Base-by-base conservation (phyloP, 768 basidiomycete genomes). In the Pleurotus tuoliensis region DNA sequence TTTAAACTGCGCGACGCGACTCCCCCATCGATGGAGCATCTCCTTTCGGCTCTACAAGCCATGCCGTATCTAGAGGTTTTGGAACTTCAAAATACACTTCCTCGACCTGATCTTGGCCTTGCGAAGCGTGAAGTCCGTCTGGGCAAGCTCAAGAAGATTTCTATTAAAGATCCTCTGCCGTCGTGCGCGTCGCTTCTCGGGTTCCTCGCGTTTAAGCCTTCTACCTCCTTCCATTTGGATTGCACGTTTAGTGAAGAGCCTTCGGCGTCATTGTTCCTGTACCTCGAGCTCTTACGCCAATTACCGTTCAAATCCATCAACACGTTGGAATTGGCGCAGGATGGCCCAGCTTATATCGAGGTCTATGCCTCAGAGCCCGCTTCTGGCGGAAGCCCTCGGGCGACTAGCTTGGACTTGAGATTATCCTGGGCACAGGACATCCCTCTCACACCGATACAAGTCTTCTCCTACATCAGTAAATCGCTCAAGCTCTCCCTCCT, bases 11-110 rank as follows among this genome's bases (percentile, higher is more conserved):
- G 69, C 40, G 56, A 71, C 56, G 45, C 61, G 7, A 59, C 64
- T 20, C 69, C 68, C 25, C 73, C 74, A 1, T 63, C 69, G 5
- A 65, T 67, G 27, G 56, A 57, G 5, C 68, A 72, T 46, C 62
- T 80, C 22, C 51, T 70, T n/a, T 58, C 64, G 20, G 65, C 66
- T 13, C 70, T 80, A 7, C 50, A 65, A 15, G 61, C 63, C 47
- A 73, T 73, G 71, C 72, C 71, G 1, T 40, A 47, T 46, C 64
- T 78, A 9, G 66, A 63, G 45, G 59, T 65, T 12, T 62, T 78
- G n/a, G 63, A 72, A 56, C 64, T 78, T 3, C 69, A 71, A 43
- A 62, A 73, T 40, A 66, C 67, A 22, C 66, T 77, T 5, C 73
- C 74, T 11, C 59, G 61, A 12, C 58, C 67, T 15, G 61, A 56